Conservation (phyloP, 768 basidiomycete genomes). For the Fomitopsis pulvina region DNA sequence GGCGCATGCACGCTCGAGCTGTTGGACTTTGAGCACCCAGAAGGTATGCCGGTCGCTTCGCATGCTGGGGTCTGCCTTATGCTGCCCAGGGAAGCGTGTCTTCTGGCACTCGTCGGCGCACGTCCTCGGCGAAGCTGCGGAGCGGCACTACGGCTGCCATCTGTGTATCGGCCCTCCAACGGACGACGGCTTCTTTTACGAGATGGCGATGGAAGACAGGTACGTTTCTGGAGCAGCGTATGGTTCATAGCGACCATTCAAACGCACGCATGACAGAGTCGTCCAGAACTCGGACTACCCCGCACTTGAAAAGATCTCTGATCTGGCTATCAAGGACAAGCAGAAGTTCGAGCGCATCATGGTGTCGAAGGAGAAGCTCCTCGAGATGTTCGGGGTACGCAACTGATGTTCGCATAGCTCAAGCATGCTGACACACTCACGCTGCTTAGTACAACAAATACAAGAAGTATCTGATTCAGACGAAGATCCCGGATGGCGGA, state of each 20-base stretch:
- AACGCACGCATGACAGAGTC: slow-evolving; percentile 37
- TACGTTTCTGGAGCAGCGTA: slow-evolving; percentile 17
- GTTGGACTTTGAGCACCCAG: slow-evolving; percentile 88
- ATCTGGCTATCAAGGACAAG: slow-evolving; percentile 89
- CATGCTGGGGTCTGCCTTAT: background rate
- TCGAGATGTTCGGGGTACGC: slow-evolving; percentile 89
- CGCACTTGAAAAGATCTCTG: slow-evolving; percentile 80
- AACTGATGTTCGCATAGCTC: background rate
- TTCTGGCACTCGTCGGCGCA: slow-evolving; percentile 99
- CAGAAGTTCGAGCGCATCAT: slow-evolving; percentile 95
- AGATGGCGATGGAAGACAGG: slow-evolving; percentile 89
- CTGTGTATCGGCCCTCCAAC: slow-evolving; percentile 96
- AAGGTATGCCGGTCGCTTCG: no score
- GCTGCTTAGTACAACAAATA: slow-evolving; percentile 91
- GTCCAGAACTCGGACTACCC: slow-evolving; percentile 83
- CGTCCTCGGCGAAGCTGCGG: slow-evolving; percentile 93
- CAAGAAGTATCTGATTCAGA: slow-evolving; percentile 92
- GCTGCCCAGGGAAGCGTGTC: slow-evolving; percentile 76
- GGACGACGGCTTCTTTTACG: slow-evolving; percentile 98
- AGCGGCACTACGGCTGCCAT: slow-evolving; percentile 95
- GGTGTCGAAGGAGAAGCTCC: slow-evolving; percentile 87
- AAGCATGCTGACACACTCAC: slow-evolving; percentile 5
- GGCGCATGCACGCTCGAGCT: slow-evolving; percentile 72
- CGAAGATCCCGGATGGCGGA: slow-evolving; percentile 93
- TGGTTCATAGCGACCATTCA: background rate